A percentile compares a stretch with the other conserved stretches of the same genome.
Evolutionary conservation across 345 rosid genomes (phyloP).

Genomic region (Lumnitzera racemosa): DNA sequence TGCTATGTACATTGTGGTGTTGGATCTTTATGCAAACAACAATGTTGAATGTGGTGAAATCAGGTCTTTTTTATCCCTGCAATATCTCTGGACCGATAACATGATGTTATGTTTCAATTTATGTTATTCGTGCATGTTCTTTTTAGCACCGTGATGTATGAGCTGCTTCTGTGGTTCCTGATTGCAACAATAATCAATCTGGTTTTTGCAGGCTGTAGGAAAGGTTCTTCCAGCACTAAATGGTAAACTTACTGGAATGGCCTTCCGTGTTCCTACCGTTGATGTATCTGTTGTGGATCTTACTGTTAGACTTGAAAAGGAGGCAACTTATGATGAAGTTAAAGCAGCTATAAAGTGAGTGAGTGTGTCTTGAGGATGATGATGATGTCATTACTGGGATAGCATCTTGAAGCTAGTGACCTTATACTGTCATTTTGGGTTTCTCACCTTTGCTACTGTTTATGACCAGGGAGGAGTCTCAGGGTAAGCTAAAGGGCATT

Average conservation of each 20-base stretch:
- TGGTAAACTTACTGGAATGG: constrained; percentile 91
- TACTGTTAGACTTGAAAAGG: constrained; percentile 71
- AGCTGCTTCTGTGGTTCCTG: not conserved
- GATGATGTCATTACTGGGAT: no score
- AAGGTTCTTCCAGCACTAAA: constrained; percentile 70
- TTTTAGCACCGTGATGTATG: not conserved
- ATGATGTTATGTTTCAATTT: not conserved
- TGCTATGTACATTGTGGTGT: no score
- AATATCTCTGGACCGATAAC: not conserved
- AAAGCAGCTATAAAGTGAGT: constrained; percentile 65
- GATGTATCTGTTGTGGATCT: constrained; percentile 93
- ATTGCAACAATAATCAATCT: not conserved
- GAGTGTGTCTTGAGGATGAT: constrained; percentile 16
- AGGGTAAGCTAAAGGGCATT: constrained; percentile 77
- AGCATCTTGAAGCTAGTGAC: no score
- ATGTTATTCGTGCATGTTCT: not conserved
- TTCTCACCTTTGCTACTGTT: not conserved
- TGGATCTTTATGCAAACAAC: no score
- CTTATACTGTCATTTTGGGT: not conserved
- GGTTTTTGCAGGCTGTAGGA: constrained; percentile 53
- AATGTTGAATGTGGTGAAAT: no score
- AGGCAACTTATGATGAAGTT: constrained; percentile 63
- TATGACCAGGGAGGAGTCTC: constrained; percentile 54
- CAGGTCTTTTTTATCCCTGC: no score
- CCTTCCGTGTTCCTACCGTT: constrained; percentile 89